phyloP scores from a whole-genome alignment of 805 yeast genomes.

The Myxozyma sirexii region DNA sequence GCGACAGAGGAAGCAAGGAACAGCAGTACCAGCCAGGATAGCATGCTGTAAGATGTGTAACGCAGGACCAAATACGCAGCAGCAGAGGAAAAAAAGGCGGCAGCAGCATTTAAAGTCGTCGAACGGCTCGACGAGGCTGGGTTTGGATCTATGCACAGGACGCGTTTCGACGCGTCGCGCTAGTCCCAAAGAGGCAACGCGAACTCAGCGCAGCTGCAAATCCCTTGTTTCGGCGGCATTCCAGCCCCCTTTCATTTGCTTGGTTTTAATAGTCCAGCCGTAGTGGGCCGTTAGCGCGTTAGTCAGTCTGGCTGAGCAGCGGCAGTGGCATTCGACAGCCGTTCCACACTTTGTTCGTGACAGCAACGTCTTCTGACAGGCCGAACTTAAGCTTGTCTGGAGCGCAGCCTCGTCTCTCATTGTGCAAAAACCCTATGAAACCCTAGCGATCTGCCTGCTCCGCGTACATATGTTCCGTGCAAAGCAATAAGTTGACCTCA shows the following conservation, averaged over 20 bases:
- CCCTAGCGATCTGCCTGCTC: no score
- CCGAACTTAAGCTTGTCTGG: no score
- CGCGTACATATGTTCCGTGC: no score
- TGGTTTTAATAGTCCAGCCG: not conserved
- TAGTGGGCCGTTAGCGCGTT: not conserved
- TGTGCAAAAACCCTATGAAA: no score
- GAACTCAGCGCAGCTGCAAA: not conserved
- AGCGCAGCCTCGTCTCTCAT: no score
- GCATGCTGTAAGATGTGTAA: no score
- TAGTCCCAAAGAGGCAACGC: not conserved
- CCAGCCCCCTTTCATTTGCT: not conserved
- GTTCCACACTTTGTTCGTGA: no score
- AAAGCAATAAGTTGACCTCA: no score
- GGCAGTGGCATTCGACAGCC: no score
- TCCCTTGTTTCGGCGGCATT: not conserved
- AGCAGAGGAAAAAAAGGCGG: not conserved
- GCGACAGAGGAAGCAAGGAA: not conserved
- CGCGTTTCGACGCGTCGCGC: not conserved
- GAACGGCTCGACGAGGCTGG: not conserved
- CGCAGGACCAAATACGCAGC: no score
- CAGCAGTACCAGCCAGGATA: not conserved
- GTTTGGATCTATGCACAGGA: not conserved
- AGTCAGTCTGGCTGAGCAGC: not conserved
- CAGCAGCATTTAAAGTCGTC: not conserved
- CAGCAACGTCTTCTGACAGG: no score